A percentile compares a stretch with the other conserved stretches of the same genome.
phyloP scores from a whole-genome alignment of 2,329 filamentous ascomycete species.

The Penicillium crustosum region DNA sequence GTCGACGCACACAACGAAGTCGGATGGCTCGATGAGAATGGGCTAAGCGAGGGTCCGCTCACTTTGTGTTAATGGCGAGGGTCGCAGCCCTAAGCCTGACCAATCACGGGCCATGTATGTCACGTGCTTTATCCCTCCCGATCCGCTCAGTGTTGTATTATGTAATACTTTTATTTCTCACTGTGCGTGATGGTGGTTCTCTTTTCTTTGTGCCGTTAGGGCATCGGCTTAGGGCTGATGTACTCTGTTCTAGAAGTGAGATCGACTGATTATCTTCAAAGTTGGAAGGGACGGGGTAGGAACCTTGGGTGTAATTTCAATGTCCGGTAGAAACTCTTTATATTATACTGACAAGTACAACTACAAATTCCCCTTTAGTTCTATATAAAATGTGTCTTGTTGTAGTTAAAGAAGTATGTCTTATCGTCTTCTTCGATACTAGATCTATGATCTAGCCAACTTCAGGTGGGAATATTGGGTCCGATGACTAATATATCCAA shows the following conservation, averaged over 20 bases:
- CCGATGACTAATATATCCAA: slow-evolving; percentile 25
- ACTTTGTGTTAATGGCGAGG: slow-evolving; percentile 40
- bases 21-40: slow-evolving; percentile 39
- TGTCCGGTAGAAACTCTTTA: not conserved
- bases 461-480: slow-evolving; percentile 18
- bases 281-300: not conserved
- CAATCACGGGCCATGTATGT: slow-evolving; percentile 16
- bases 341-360: not conserved
- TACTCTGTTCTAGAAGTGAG: slow-evolving; percentile 19
- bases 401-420: not conserved
- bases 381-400: not conserved
- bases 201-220: slow-evolving; percentile 17
- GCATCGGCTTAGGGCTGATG: slow-evolving; percentile 23
- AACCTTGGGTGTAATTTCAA: not conserved
- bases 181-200: slow-evolving; percentile 3
- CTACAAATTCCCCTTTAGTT: not conserved
- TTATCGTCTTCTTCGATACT: not conserved
- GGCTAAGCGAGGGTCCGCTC: slow-evolving; percentile 41
- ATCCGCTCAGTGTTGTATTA: not conserved
- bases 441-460: slow-evolving; percentile 15
- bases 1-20: slow-evolving; percentile 46
- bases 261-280: not conserved
- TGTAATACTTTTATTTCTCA: slow-evolving; percentile 4
- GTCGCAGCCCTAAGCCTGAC: slow-evolving; percentile 42
- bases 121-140: not conserved